phyloP scores from a whole-genome alignment of 495 filamentous ascomycete species.

The Cairneyella variabilis region DNA sequence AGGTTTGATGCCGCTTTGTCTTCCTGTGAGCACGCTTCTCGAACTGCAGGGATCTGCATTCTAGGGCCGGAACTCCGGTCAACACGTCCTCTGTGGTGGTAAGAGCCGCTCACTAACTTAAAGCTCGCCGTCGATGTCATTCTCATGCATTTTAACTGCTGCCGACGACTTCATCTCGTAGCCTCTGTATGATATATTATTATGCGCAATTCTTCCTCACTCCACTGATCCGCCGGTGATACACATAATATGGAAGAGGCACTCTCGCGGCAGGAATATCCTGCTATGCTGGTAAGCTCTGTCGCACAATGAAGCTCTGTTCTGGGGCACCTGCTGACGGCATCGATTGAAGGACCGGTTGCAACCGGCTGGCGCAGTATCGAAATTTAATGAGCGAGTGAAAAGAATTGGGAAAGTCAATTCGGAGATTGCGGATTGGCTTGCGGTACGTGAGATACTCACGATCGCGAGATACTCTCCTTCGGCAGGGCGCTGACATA shows the following conservation, averaged over 20 bases:
- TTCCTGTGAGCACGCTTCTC: too few species aligned
- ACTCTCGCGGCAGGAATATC: constrained; percentile 89
- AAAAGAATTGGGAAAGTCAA: constrained; percentile 85
- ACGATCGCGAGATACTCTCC: constrained; percentile 12
- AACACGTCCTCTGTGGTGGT: too few species aligned
- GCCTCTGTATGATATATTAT: constrained; percentile 9
- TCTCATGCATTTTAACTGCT: not conserved
- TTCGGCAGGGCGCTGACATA: constrained; percentile 12
- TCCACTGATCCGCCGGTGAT: constrained; percentile 8
- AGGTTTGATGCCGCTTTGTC: not conserved
- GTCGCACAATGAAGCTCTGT: too few species aligned
- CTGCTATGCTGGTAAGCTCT: constrained; percentile 82
- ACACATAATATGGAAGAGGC: constrained; percentile 53
- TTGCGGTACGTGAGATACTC: constrained; percentile 67
- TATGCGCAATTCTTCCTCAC: constrained; percentile 14
- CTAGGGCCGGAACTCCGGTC: too few species aligned
- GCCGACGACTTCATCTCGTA: not conserved
- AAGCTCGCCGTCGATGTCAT: constrained; percentile 4
- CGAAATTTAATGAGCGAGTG: constrained; percentile 81
- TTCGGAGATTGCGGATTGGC: constrained; percentile 90
- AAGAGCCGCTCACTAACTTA: constrained; percentile 8
- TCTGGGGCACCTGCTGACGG: constrained; percentile 17
- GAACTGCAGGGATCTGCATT: too few species aligned
- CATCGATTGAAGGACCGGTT: constrained; percentile 68
- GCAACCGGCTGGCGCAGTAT: constrained; percentile 80